Conservation (phyloP, 2,329 filamentous ascomycete species). For the Pseudonectria foliicola region DNA sequence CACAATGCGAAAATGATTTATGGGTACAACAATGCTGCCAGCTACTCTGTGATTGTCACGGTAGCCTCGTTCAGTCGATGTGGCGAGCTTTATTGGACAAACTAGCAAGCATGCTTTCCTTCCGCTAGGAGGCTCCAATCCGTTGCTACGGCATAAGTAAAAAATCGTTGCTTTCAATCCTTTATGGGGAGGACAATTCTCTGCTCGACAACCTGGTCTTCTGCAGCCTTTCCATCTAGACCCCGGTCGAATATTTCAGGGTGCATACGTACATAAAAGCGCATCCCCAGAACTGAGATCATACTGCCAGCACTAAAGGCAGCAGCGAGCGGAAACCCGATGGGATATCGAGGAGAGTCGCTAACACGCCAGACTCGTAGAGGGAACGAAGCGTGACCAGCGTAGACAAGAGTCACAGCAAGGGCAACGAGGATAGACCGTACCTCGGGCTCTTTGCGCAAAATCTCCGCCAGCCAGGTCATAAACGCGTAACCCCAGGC, state of each 20-base stretch:
- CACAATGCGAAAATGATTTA: no score
- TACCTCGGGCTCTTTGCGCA: conserved; percentile 25
- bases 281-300: conserved; percentile 10
- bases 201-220: neutral
- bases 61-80: no score
- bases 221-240: conserved; percentile 3
- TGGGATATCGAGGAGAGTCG: conserved; percentile 13
- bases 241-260: conserved; percentile 11
- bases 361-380: conserved; percentile 15
- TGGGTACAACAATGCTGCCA: no score
- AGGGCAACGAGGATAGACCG: conserved; percentile 14
- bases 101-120: no score
- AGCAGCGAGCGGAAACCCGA: conserved; percentile 14
- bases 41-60: no score
- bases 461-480: conserved; percentile 22
- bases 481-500: conserved; percentile 25
- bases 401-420: conserved; percentile 15
- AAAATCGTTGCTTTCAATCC: no score
- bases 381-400: conserved; percentile 15
- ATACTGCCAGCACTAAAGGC: conserved; percentile 16
- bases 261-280: conserved; percentile 11
- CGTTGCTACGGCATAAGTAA: no score
- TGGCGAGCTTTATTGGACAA: no score
- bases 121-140: no score
- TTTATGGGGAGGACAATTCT: no score